Conservation (phyloP, 1,139 yeast species). For the Yamadazyma atmosphaerica region DNA sequence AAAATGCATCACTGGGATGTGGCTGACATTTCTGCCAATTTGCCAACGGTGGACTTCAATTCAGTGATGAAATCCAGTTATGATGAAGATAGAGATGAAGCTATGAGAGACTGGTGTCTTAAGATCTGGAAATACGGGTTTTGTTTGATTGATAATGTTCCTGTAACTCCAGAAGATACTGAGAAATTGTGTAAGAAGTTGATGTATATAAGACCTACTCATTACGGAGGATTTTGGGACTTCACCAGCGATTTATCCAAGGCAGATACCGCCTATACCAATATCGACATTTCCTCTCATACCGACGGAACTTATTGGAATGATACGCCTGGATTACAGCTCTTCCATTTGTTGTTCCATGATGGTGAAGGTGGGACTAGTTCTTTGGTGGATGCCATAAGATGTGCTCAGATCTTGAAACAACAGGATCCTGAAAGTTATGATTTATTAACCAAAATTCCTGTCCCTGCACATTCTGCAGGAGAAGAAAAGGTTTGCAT, state of each 20-base stretch:
- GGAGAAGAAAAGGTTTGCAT: slow-evolving; percentile 72
- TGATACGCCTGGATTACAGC: slow-evolving; percentile 73
- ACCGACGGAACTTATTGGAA: slow-evolving; percentile 83
- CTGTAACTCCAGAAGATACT: slow-evolving; percentile 62
- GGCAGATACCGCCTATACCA: slow-evolving; percentile 76
- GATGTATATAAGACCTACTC: slow-evolving; percentile 68
- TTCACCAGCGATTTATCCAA: slow-evolving; percentile 72
- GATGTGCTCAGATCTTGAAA: slow-evolving; percentile 56
- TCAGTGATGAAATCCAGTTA: slow-evolving; percentile 42
- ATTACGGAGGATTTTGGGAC: slow-evolving; percentile 83
- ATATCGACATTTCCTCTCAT: slow-evolving; percentile 64
- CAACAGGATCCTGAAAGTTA: slow-evolving; percentile 53
- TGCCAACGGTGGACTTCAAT: slow-evolving; percentile 55
- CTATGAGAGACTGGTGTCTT: slow-evolving; percentile 58
- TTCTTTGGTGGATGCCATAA: slow-evolving; percentile 68
- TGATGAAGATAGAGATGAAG: slow-evolving; percentile 30
- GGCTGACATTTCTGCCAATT: slow-evolving; percentile 36
- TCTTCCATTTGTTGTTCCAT: slow-evolving; percentile 65
- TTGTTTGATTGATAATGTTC: slow-evolving; percentile 63
- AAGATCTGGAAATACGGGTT: slow-evolving; percentile 65
- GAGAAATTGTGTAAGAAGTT: slow-evolving; percentile 59
- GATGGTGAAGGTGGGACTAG: slow-evolving; percentile 78
- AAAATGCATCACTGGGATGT: slow-evolving; percentile 49
- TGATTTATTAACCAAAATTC: slow-evolving; percentile 50
- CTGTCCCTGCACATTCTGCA: slow-evolving; percentile 75